Evolutionary conservation across 2,329 filamentous ascomycete species (phyloP), one percentile per base, ranked within the genome.

Genomic region (Cytospora mali): DNA sequence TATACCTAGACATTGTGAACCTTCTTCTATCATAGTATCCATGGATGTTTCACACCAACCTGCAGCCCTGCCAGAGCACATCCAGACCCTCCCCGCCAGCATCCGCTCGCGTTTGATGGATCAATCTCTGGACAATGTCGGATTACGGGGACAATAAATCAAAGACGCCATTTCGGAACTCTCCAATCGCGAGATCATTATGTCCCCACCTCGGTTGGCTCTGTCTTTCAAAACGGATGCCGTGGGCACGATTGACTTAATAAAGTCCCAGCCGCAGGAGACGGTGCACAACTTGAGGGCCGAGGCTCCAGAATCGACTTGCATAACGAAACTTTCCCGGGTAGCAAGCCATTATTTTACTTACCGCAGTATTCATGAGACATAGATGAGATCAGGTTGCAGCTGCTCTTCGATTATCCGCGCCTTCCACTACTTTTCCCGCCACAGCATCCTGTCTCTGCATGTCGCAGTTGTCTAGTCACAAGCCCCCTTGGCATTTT

Each of bases 341-440:
- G 54, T 53, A 29, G 18, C 29, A 49, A n/a, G 54, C 54, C 54
- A 56, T 29, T 14, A 13, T 46, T 3, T 16, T 2, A 35, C 10
- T 14, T 42, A 21, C 39, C 18, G 4, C 18, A 46, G n/a, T 21
- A 25, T 56, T 49, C 66, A 58, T 67, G 60, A 65, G 64, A 68
- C 66, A 58, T 57, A 58, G 54, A 65, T 62, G 66, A 67, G 62
- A 65, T 67, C 66, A 68, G 58, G 56, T 61, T 66, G 65, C 66
- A 69, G 62, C 52, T 51, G 42, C 27, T 61, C 56, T 63, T 61
- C 51, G 55, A 64, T 61, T 64, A 65, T 63, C 67, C 64, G 65
- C 60, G 59, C 39, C 62, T 63, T 65, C 62, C 67, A 64, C 58
- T 57, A 62, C 58, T 58, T 61, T 60, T 46, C 55, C 42, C 56